Base-by-base conservation (phyloP, 345 rosid species). In the Noccaea caerulescens region DNA sequence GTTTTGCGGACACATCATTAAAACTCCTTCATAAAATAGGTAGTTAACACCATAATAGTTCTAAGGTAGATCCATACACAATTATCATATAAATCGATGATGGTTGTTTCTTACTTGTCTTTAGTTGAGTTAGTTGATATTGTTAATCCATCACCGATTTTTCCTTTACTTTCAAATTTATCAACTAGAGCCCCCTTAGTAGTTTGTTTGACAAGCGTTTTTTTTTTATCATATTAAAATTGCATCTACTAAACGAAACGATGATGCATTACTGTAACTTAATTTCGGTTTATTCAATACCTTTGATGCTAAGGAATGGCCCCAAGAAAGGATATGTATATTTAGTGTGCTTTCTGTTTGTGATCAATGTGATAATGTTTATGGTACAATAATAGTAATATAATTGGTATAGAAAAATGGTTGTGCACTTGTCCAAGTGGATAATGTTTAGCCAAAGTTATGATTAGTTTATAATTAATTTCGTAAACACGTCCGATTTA, bases 221-320 rank as follows among this genome's bases (percentile, higher is more conserved):
- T 9, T 55, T 55, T 55, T 6, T 3, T 27, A 27, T 27, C 30
- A 2, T 25, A 44, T 37, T 63, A 16, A 37, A 20, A 50, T n/a
- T 23, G 8, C 58, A 23, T 38, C 3, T 50, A 12, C 18, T 16
- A 16, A 16, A 16, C 18, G 18, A 16, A 46, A 63, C 33, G 68
- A 66, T 39, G 12, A 49, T 52, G 10, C 39, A 20, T 23, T 50
- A 64, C 18, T 41, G 37, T 52, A 23, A 41, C 38, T 51, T 53
- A 42, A 8, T 43, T 53, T 43, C 20, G 9, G 32, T 25, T 58
- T 37, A 14, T 49, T 27, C 51, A 27, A 18, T 51, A 7, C 38
- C 69, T 52, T 62, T 71, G 69, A 71, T 53, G 76, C 62, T 62
- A 62, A 71, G 75, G 61, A 71, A 71, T 51, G 50, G 41, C 50